Conservation (phyloP, 2,329 filamentous ascomycete genomes). For the Simplicillium aogashimaense region DNA sequence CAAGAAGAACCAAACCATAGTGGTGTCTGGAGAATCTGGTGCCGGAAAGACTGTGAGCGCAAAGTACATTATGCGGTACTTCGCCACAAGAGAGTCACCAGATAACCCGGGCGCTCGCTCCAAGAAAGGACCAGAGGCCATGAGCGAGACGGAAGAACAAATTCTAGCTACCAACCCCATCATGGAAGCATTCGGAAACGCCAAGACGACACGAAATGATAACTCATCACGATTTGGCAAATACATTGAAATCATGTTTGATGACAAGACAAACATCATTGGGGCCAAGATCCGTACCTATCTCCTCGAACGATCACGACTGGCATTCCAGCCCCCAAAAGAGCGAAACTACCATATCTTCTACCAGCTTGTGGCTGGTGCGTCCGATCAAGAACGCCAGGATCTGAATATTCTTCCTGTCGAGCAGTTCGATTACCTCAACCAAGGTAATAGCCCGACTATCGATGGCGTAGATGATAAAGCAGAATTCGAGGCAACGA, state of each 20-base stretch:
- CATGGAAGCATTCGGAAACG: conserved; percentile 99
- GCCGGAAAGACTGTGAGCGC: conserved; percentile 98
- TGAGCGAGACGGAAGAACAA: conserved; percentile 98
- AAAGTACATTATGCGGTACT: conserved; percentile 99
- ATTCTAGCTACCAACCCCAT: conserved; percentile 97
- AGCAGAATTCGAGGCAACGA: conserved; percentile 83
- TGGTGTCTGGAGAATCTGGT: conserved; percentile 98
- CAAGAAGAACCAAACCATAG: conserved; percentile 92
- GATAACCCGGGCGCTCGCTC: conserved; percentile 71
- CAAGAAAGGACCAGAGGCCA: conserved; percentile 66
- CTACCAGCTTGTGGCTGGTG: conserved; percentile 90
- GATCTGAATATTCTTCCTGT: conserved; percentile 70
- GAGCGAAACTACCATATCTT: conserved; percentile 99
- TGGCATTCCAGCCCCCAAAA: conserved; percentile 95
- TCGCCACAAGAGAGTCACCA: conserved; percentile 90
- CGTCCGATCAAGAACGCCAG: conserved; percentile 72
- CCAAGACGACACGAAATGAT: conserved; percentile 98
- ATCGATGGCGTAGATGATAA: conserved; percentile 96
- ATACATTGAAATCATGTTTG: conserved; percentile 99
- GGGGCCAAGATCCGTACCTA: conserved; percentile 97
- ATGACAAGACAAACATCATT: conserved; percentile 89
- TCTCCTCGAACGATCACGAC: conserved; percentile 82
- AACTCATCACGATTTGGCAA: conserved; percentile 99
- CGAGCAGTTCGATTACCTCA: conserved; percentile 91
- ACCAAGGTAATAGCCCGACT: conserved; percentile 81